Evolutionary conservation across 2,329 filamentous ascomycete species (phyloP).

Genomic region (Phyllosticta paracitricarpa): DNA sequence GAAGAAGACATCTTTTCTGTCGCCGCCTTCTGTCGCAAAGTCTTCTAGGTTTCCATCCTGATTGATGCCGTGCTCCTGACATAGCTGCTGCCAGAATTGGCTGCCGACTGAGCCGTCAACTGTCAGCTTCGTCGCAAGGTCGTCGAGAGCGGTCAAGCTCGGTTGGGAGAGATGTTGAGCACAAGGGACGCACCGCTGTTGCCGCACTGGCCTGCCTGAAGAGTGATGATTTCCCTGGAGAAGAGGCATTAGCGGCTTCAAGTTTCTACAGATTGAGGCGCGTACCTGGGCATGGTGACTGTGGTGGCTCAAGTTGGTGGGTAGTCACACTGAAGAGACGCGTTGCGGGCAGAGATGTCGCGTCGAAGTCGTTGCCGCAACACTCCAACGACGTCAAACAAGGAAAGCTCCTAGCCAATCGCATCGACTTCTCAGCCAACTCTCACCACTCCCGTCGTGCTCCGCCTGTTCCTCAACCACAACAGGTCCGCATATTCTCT

Average conservation of each 20-base stretch:
- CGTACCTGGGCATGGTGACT: constrained; percentile 29
- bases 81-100: constrained; percentile 98
- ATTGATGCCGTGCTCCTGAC: constrained; percentile 95
- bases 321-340: constrained; percentile 3
- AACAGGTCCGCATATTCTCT: neutral
- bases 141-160: neutral
- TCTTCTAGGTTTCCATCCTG: constrained; percentile 95
- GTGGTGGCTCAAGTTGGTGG: constrained; percentile 11
- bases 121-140: neutral
- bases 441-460: neutral
- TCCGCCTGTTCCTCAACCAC: neutral
- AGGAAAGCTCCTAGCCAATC: neutral
- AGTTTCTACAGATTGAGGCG: neutral
- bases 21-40: constrained; percentile 93
- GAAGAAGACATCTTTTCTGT: constrained; percentile 98
- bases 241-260: neutral
- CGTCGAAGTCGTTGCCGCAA: constrained; percentile 2
- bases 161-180: constrained; percentile 8
- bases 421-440: neutral
- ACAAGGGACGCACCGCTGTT: constrained; percentile 73
- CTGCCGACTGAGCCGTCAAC: constrained; percentile 59
- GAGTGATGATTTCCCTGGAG: constrained; percentile 91
- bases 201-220: constrained; percentile 98
- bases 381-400: neutral
- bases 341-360: constrained; percentile 6